Evolutionary conservation across 345 rosid genomes (phyloP).

Genomic region (Zanthoxylum bungeanum): DNA sequence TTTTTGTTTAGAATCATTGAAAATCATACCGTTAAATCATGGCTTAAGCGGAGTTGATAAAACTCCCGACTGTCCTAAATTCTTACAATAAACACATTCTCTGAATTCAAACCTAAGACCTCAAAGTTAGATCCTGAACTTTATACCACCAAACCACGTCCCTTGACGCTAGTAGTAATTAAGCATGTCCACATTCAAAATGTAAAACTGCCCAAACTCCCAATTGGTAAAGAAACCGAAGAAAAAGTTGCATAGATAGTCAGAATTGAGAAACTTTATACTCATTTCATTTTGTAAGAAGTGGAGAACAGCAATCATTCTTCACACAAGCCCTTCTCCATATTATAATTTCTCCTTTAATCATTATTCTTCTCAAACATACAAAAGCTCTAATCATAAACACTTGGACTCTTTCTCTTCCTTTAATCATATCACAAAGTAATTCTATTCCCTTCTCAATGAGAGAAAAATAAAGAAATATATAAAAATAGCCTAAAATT

Average conservation of each 20-base stretch:
- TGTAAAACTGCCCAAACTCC: neutral
- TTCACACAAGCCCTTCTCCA: constrained; percentile 38
- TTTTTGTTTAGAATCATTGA: no score
- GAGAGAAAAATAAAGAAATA: no score
- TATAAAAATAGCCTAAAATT: no score
- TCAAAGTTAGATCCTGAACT: no score
- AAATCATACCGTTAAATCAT: no score
- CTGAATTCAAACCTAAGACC: no score
- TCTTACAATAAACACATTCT: no score
- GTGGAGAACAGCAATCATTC: constrained; percentile 84
- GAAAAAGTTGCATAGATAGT: neutral
- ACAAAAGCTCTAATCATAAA: constrained; percentile 7
- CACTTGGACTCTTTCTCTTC: constrained; percentile 11
- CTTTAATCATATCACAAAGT: constrained; percentile 26
- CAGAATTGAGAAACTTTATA: neutral
- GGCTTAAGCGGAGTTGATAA: no score
- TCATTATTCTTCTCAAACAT: constrained; percentile 14
- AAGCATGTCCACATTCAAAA: neutral
- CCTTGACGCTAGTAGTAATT: no score
- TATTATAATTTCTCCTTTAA: constrained; percentile 28
- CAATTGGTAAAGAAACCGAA: neutral
- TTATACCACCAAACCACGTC: no score
- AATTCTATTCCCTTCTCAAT: neutral
- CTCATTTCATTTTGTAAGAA: constrained; percentile 19
- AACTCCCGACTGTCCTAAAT: no score